Conservation (phyloP, 2,329 filamentous ascomycete genomes). For the Claviceps sp. region DNA sequence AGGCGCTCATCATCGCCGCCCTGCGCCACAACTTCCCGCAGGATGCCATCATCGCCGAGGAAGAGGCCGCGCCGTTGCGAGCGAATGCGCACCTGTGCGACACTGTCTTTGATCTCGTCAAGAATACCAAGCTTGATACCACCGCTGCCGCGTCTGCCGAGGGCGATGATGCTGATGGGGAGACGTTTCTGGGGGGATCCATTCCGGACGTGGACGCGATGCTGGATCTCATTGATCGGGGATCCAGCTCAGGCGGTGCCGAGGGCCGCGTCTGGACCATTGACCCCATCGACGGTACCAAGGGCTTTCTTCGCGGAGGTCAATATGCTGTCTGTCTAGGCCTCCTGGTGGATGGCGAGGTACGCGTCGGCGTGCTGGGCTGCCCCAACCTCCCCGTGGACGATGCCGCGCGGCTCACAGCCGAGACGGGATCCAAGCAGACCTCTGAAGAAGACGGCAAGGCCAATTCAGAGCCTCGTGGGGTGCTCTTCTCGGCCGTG, state of each 20-base stretch:
- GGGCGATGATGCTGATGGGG: conserved; percentile 32
- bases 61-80: conserved; percentile 73
- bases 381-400: conserved; percentile 91
- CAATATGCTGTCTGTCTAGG: conserved; percentile 95
- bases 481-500: conserved; percentile 80
- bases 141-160: too few relatives aligned
- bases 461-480: conserved; percentile 25
- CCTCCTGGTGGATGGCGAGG: conserved; percentile 82
- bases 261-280: conserved; percentile 85
- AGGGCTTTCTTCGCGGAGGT: conserved; percentile 88
- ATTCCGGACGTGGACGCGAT: conserved; percentile 51
- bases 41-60: conserved; percentile 88
- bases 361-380: conserved; percentile 86
- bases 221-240: conserved; percentile 53
- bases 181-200: conserved; percentile 58
- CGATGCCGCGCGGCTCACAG: conserved; percentile 46
- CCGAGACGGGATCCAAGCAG: conserved; percentile 60
- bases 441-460: conserved; percentile 38
- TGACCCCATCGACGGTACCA: conserved; percentile 95
- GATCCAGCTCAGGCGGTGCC: conserved; percentile 56
- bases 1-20: conserved; percentile 87
- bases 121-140: conserved; percentile 47
- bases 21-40: conserved; percentile 79
- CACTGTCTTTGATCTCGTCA: conserved; percentile 73
- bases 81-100: conserved; percentile 51